phyloP scores from a whole-genome alignment of 805 yeast genomes.

The Candida yuanshanica region DNA sequence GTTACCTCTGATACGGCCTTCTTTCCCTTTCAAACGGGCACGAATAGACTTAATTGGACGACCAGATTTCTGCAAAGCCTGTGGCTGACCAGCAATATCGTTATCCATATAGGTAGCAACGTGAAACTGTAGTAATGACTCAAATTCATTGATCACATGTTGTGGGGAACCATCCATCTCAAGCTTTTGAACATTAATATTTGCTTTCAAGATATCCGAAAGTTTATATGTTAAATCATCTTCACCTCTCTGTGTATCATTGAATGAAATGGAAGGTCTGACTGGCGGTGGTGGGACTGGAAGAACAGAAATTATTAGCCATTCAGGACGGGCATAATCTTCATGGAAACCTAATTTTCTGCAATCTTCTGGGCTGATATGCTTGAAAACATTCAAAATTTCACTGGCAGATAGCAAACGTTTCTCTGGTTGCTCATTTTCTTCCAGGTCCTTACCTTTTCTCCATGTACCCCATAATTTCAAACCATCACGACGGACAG shows the following conservation, averaged over 20 bases:
- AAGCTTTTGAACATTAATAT: conserved; percentile 92
- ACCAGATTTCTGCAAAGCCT: conserved; percentile 96
- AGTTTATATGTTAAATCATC: conserved; percentile 97
- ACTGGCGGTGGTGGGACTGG: conserved; percentile 99
- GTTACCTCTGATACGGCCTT: conserved; percentile 97
- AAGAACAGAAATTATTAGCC: conserved; percentile 95
- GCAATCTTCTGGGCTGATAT: conserved; percentile 82
- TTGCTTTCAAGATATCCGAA: conserved; percentile 95
- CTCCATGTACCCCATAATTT: conserved; percentile 99
- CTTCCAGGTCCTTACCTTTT: conserved; percentile 67
- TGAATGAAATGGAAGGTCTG: conserved; percentile 96
- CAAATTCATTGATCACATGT: conserved; percentile 95
- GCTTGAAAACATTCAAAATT: conserved; percentile 85
- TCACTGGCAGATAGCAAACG: conserved; percentile 85
- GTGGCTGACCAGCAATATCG: conserved; percentile 99
- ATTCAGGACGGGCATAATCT: conserved; percentile 97
- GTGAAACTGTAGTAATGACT: conserved; percentile 90
- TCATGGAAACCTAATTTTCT: conserved; percentile 81
- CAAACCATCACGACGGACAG: conserved; percentile 91
- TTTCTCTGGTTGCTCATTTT: conserved; percentile 88
- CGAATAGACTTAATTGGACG: conserved; percentile 97
- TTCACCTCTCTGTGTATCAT: conserved; percentile 97
- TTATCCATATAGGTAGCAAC: conserved; percentile 99
- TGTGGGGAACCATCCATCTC: conserved; percentile 99
- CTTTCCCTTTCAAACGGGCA: conserved; percentile 99